phyloP scores from a whole-genome alignment of 306 rosid species.

The Gastrolobium villosum region DNA sequence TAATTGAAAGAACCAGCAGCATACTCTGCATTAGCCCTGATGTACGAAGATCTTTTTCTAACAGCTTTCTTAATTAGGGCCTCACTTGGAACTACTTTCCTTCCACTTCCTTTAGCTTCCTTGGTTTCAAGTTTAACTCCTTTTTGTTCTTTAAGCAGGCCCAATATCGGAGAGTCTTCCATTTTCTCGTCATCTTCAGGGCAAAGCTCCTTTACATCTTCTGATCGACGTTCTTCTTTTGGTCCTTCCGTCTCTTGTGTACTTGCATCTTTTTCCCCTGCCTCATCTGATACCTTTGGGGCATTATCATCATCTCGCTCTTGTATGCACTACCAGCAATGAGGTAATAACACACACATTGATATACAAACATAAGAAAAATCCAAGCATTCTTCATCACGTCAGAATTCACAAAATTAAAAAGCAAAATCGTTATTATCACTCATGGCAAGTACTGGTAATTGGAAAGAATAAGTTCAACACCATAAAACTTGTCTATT shows the following conservation, averaged over 20 bases:
- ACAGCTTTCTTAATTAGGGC: constrained; percentile 76
- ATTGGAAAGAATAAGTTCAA: constrained; percentile 18
- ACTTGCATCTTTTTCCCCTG: constrained; percentile 56
- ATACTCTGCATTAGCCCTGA: constrained; percentile 90
- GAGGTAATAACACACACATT: constrained; percentile 28
- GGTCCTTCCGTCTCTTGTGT: constrained; percentile 60
- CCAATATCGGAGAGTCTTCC: constrained; percentile 85
- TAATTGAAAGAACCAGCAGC: constrained; percentile 50
- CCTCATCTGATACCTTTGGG: constrained; percentile 63
- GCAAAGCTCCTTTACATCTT: constrained; percentile 59
- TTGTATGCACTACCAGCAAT: constrained; percentile 72
- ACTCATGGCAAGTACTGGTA: neutral
- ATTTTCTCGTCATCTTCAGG: constrained; percentile 69
- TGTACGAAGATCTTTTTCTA: constrained; percentile 70
- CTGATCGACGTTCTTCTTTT: constrained; percentile 54
- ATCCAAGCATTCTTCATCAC: constrained; percentile 25
- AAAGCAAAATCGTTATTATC: constrained; percentile 26
- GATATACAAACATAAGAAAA: constrained; percentile 9
- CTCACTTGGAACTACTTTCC: constrained; percentile 68
- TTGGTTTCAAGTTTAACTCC: constrained; percentile 52
- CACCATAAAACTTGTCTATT: constrained; percentile 30
- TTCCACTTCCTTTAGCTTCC: constrained; percentile 58
- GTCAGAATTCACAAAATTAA: constrained; percentile 31
- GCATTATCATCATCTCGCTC: constrained; percentile 64
- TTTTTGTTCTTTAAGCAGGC: constrained; percentile 68